A percentile compares a stretch with the other conserved stretches of the same genome.
Evolutionary conservation across 2,329 filamentous ascomycete species (phyloP).

Genomic region (Fusarium anthophilum): DNA sequence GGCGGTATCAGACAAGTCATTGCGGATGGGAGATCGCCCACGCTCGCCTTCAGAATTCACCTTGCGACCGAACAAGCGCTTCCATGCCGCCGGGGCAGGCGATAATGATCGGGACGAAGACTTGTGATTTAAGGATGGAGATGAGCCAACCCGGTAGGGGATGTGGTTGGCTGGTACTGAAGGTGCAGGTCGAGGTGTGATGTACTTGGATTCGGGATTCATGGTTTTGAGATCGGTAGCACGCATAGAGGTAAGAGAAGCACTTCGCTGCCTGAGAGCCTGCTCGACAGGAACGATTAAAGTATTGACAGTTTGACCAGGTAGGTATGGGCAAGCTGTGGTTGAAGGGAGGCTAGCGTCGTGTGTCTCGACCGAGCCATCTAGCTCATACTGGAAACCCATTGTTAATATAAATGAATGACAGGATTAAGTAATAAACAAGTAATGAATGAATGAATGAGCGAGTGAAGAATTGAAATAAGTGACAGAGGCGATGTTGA

Average conservation of each 20-base stretch:
- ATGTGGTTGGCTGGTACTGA: slow-evolving; percentile 41
- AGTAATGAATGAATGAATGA: neutral
- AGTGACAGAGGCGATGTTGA: slow-evolving; percentile 27
- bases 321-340: slow-evolving; percentile 83
- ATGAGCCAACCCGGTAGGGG: slow-evolving; percentile 44
- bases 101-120: slow-evolving; percentile 60
- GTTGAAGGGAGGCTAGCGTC: slow-evolving; percentile 79
- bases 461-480: slow-evolving; percentile 8
- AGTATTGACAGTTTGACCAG: slow-evolving; percentile 87
- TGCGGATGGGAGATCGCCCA: slow-evolving; percentile 45
- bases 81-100: slow-evolving; percentile 58
- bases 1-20: slow-evolving; percentile 17
- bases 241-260: slow-evolving; percentile 69
- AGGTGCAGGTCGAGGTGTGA: slow-evolving; percentile 70
- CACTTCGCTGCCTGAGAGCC: slow-evolving; percentile 67
- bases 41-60: slow-evolving; percentile 47
- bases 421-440: slow-evolving; percentile 1
- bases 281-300: slow-evolving; percentile 81
- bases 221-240: slow-evolving; percentile 74
- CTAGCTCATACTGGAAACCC: slow-evolving; percentile 76
- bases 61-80: slow-evolving; percentile 61
- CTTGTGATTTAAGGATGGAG: slow-evolving; percentile 47
- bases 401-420: slow-evolving; percentile 38
- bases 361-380: slow-evolving; percentile 79
- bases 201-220: slow-evolving; percentile 80